Evolutionary conservation across 2,329 filamentous ascomycete genomes (phyloP).

Genomic region (Trichothecium roseum): DNA sequence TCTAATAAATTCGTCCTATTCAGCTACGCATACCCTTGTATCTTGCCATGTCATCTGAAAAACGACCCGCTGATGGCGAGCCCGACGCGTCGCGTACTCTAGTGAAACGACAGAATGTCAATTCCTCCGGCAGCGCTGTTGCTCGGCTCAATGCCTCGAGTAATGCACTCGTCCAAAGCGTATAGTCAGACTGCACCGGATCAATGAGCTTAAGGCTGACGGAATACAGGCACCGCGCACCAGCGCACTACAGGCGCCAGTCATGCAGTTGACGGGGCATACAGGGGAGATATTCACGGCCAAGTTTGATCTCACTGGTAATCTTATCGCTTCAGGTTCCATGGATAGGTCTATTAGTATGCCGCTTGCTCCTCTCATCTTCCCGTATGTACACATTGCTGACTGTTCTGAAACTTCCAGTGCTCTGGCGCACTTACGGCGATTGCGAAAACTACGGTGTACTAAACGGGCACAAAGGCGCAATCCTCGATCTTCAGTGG

Average conservation of each 20-base stretch:
- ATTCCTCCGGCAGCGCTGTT: constrained; percentile 34
- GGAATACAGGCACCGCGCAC: constrained; percentile 59
- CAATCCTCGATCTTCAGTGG: constrained; percentile 89
- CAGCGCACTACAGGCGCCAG: constrained; percentile 74
- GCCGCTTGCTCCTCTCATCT: constrained; percentile 17
- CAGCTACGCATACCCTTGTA: background rate
- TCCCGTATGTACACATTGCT: background rate
- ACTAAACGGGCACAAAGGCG: constrained; percentile 81
- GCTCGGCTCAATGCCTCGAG: constrained; percentile 40
- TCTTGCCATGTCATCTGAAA: constrained; percentile 72
- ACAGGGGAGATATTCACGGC: constrained; percentile 84
- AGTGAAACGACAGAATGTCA: constrained; percentile 77
- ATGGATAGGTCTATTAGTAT: constrained; percentile 87
- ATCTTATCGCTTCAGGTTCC: constrained; percentile 83
- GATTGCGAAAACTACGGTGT: constrained; percentile 91
- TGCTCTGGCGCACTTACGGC: constrained; percentile 89
- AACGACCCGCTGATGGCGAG: constrained; percentile 78
- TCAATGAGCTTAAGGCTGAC: constrained; percentile 7
- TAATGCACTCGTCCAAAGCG: constrained; percentile 39
- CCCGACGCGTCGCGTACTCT: constrained; percentile 71
- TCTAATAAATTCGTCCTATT: no score
- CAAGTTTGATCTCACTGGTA: constrained; percentile 80
- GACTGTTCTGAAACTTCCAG: constrained; percentile 29
- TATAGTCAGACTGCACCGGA: constrained; percentile 20
- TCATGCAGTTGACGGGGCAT: constrained; percentile 84